Evolutionary conservation across 176 grass and related monocot genomes (phyloP), one percentile per base, ranked within the genome.

Genomic region (Neostapfia colusana): DNA sequence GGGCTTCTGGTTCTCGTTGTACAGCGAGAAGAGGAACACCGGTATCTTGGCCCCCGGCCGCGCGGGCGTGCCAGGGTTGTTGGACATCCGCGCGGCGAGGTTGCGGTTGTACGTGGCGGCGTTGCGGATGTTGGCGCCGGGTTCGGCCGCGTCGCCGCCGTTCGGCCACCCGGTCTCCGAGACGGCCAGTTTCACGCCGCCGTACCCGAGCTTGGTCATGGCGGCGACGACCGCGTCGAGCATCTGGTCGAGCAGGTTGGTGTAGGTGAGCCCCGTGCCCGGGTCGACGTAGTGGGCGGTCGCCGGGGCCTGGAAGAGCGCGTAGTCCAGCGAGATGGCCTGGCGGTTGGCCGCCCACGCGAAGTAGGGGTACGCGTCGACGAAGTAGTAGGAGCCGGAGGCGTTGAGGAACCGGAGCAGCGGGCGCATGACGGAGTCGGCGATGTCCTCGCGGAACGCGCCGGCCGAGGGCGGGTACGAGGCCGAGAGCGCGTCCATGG

Each of bases 101-200:
- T 91, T 86, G 23, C 80, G 61, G 75, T 91, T 94, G 82, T 94
- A 91, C 9, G 41, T 74, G 6, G 78, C 88, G 4, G 85, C 82
- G 76, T 94, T 91, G 21, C 27, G 63, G n/a, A 86, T 28, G 73
- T 79, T 91, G 10, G 79, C 85, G 8, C 92, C 85, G 37, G 50
- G 10, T 76, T 89, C 69, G 17, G 67, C 71, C 0, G 20, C 6
- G 66, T 90, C 84, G 21, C 85, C 73, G 77, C 5, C 83, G 64
- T 56, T 88, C 27, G 92, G 88, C 80, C 92, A 96, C 17, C 89
- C 89, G 0, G 87, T 96, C 89, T 96, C 87, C 1, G 89, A 61
- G 6, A 92, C 39, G 3, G 69, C 89, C 10, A 96, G 61, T 25
- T 35, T 76, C 27, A 96, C 93, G 58, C 36, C 15, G 3, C 53